Conservation (phyloP, 306 rosid genomes). For the Albizia julibrissin region DNA sequence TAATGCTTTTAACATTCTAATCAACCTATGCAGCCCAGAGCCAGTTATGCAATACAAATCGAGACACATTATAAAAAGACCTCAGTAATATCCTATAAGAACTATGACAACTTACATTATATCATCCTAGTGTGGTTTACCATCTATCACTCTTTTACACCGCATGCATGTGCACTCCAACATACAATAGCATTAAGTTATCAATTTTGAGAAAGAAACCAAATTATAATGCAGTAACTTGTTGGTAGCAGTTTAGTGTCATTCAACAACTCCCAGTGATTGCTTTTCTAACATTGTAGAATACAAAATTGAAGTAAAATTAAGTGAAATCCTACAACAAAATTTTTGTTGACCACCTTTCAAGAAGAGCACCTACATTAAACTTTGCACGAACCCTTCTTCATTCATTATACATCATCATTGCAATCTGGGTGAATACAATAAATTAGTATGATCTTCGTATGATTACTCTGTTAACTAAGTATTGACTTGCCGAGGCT, state of each 20-base stretch:
- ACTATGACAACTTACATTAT: not conserved
- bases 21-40: not conserved
- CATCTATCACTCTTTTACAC: not conserved
- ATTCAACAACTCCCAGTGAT: conserved; percentile 5
- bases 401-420: conserved; percentile 62
- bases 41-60: not conserved
- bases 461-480: not conserved
- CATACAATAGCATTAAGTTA: conserved; percentile 6
- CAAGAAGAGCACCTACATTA: conserved; percentile 59
- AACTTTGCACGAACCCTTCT: conserved; percentile 70
- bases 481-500: not conserved
- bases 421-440: conserved; percentile 13
- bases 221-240: not conserved
- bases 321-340: conserved; percentile 35
- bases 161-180: conserved; percentile 5
- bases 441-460: not conserved
- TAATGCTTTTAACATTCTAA: conserved; percentile 1
- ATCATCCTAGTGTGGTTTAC: not conserved
- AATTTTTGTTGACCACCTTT: conserved; percentile 61
- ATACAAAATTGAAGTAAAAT: conserved; percentile 34
- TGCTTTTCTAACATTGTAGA: conserved; percentile 35
- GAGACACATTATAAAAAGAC: not conserved
- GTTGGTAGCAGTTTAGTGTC: conserved; percentile 4
- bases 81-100: not conserved
- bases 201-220: conserved; percentile 8